These are phyloP conservation scores for Takakia lepidozioides DNA, from an alignment of 225 moss, liverwort and hornwort species.

Conservation along the genomic window DNA sequence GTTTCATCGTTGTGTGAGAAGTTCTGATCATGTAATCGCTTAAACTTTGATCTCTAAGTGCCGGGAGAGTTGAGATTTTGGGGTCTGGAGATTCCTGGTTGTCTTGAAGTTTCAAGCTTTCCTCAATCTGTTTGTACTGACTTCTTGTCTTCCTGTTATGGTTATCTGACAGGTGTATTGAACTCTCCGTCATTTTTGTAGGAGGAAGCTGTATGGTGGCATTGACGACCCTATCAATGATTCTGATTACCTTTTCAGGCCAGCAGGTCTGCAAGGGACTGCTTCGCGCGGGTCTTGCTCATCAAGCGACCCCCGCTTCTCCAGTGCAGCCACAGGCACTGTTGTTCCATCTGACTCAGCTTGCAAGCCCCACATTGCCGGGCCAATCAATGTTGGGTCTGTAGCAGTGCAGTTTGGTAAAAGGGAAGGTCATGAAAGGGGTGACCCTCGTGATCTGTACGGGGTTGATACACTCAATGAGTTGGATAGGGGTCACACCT, in stretches of 20 bases:
- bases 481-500: conserved; percentile 8
- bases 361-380: conserved; percentile 7
- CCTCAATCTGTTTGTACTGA: too few species aligned
- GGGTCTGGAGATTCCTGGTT: too few species aligned
- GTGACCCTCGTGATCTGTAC: conserved; percentile 11
- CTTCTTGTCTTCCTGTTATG: conserved; percentile 1
- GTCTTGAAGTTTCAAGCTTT: too few species aligned
- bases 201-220: conserved; percentile 64
- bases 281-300: conserved; percentile 19
- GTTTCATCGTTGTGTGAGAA: too few species aligned
- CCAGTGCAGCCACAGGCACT: conserved; percentile 18
- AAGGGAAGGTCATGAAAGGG: conserved; percentile 27
- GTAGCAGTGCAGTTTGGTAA: too few species aligned
- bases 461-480: conserved; percentile 10
- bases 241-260: conserved; percentile 4
- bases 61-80: too few species aligned
- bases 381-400: too few species aligned
- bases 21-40: too few species aligned
- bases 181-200: conserved; percentile 24
- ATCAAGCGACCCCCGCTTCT: conserved; percentile 29
- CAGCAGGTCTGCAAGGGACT: conserved; percentile 17
- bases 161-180: conserved; percentile 18
- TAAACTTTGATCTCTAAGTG: too few species aligned
- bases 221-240: conserved; percentile 51
- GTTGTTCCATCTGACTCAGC: conserved; percentile 17